phyloP scores from a whole-genome alignment of 2,329 filamentous ascomycete genomes.

The Venturia nashicola region DNA sequence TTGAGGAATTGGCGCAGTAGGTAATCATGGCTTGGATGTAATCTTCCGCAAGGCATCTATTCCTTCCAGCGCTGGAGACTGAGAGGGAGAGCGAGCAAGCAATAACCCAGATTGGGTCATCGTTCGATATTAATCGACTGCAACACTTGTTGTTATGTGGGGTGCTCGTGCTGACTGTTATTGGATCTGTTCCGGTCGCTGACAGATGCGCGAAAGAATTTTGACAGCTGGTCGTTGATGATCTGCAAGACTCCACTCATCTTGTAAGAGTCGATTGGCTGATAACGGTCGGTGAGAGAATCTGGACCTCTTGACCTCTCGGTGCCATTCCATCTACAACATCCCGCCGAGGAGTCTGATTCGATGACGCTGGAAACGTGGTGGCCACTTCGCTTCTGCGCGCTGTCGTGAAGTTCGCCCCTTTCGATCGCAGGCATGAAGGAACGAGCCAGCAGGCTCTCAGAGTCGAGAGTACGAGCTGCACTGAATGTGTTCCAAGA shows the following conservation, averaged over 20 bases:
- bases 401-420: background rate
- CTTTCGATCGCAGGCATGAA: constrained; percentile 1
- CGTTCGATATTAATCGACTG: background rate
- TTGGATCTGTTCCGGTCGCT: background rate
- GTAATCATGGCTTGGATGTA: background rate
- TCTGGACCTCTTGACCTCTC: constrained; percentile 2
- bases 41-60: background rate
- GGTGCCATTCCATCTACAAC: background rate
- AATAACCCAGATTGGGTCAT: background rate
- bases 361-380: background rate
- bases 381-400: constrained; percentile 2
- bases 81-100: background rate
- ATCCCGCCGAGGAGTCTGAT: background rate
- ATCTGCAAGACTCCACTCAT: background rate
- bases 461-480: background rate
- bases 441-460: background rate
- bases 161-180: background rate
- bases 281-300: background rate
- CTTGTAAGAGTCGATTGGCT: background rate
- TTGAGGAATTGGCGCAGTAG: background rate
- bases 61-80: background rate
- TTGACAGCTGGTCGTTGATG: background rate
- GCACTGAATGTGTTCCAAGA: background rate
- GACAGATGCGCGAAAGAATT: background rate
- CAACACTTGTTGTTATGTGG: background rate